Percentiles rank a stretch among this genome's conserved stretches.
phyloP scores from a whole-genome alignment of 371 early-diverging fungal genomes.

The Circinella minor region DNA sequence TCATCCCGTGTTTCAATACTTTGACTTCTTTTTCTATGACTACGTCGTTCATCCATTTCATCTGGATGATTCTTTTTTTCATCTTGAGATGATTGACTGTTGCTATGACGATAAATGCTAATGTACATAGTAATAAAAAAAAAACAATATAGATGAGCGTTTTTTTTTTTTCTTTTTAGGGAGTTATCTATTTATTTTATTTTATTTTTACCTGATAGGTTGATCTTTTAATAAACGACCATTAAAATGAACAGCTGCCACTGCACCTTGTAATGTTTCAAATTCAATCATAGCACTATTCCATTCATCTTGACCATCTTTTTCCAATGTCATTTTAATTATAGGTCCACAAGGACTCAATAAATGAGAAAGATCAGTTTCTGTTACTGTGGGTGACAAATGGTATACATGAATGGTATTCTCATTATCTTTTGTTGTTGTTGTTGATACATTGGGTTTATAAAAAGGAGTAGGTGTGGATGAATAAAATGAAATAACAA shows the following conservation, averaged over 20 bases:
- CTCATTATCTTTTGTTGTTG: slow-evolving; percentile 60
- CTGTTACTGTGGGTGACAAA: slow-evolving; percentile 46
- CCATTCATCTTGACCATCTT: too few species aligned
- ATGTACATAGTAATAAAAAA: too few species aligned
- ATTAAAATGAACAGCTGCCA: slow-evolving; percentile 62
- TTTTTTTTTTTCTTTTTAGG: too few species aligned
- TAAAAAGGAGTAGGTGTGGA: slow-evolving; percentile 26
- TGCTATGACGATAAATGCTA: too few species aligned
- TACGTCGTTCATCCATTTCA: too few species aligned
- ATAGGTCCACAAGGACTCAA: slow-evolving; percentile 65
- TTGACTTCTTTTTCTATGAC: too few species aligned
- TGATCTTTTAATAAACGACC: slow-evolving; percentile 60
- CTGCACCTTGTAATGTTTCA: slow-evolving; percentile 59
- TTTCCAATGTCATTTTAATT: slow-evolving; percentile 52
- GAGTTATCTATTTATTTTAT: too few species aligned
- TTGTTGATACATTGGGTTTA: neutral
- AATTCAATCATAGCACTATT: slow-evolving; percentile 73
- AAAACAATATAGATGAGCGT: too few species aligned
- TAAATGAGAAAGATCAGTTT: slow-evolving; percentile 56
- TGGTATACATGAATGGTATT: slow-evolving; percentile 76
- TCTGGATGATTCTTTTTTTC: too few species aligned
- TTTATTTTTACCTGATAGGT: slow-evolving; percentile 21
- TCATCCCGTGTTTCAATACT: too few species aligned
- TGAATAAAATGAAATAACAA: slow-evolving; percentile 26
- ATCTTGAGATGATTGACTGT: too few species aligned